Evolutionary conservation across 345 rosid genomes (phyloP), one percentile per base, ranked within the genome.

Genomic region (Eucalyptus curtisii): DNA sequence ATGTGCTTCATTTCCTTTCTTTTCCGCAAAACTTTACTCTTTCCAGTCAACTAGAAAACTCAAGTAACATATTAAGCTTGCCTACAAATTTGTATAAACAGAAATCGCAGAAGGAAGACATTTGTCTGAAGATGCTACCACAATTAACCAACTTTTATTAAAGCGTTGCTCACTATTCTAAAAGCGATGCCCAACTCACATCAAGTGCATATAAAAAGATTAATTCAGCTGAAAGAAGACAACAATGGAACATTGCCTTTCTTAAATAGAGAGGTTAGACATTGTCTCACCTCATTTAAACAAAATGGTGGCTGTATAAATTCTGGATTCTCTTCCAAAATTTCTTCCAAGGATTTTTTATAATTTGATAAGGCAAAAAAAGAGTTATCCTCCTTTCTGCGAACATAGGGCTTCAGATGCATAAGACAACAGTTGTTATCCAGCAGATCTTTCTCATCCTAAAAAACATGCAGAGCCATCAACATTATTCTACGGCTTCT

Each of bases 361-460:
- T 97, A 97, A 89, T 96, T 97, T 6, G 99, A 97, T 90, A 97
- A 87, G 87, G 98, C 96, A 92, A 97, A 97, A 94, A 97, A 96
- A 91, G 93, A 97, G 91, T 96, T 96, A 89, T 97, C 98, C 93
- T 97, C 99, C 91, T 96, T 97, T 87, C 97, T 93, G 22, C 86
- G 90, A 89, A 93, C 92, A 90, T 99, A 97, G 88, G 98, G 99
- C 94, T 91, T 93, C 89, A 94, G 93, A 90, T 97, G 99, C 68
- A 93, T 90, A 90, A 99, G 99, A 87, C 99, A 97, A 79, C 95
- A 92, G 31, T 93, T 94, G 89, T 95, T 92, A 52, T 94, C 95
- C 87, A 95, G 95, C 88, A 96, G 92, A 88, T 96, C 99, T 90
- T 97, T 97, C 94, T 96, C 97, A 93, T 97, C 99, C 99, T 97